Conservation (phyloP, 306 rosid species). For the Casuarina cunninghamiana region DNA sequence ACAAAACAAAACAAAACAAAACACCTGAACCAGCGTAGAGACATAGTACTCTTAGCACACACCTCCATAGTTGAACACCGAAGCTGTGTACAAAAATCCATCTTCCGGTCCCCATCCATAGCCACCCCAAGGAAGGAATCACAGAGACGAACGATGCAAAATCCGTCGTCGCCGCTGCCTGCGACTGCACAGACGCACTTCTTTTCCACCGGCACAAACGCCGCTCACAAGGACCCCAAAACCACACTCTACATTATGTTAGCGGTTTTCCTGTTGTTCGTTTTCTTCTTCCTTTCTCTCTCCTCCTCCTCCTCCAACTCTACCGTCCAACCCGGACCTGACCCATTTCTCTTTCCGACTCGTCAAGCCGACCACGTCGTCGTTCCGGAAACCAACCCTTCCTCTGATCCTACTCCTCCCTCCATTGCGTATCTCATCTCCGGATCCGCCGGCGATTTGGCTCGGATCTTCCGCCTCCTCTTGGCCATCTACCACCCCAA, state of each 20-base stretch:
- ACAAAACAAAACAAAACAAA: no score
- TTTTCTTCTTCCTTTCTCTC: constrained; percentile 39
- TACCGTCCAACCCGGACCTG: constrained; percentile 40
- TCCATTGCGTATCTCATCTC: constrained; percentile 73
- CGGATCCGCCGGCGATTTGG: constrained; percentile 59
- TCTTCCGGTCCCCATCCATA: background rate
- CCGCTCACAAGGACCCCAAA: constrained; percentile 54
- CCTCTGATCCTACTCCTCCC: constrained; percentile 61
- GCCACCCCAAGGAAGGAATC: background rate
- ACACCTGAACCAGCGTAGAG: no score
- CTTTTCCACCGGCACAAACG: background rate
- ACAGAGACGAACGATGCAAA: constrained; percentile 34
- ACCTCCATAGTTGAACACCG: no score
- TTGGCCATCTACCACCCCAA: constrained; percentile 63
- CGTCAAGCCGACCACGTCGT: constrained; percentile 44
- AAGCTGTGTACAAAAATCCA: background rate
- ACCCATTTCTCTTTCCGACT: constrained; percentile 70
- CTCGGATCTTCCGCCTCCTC: constrained; percentile 63
- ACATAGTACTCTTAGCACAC: background rate
- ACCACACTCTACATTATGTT: constrained; percentile 55
- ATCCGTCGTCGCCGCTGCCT: background rate
- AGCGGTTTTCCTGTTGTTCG: constrained; percentile 48
- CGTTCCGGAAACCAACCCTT: constrained; percentile 38
- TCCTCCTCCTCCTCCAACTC: constrained; percentile 28
- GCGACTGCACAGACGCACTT: constrained; percentile 10